Percentiles rank a stretch among this genome's conserved stretches.
Evolutionary conservation across 805 yeast species (phyloP).

Genomic region (Blastobotrys mokoenaii): DNA sequence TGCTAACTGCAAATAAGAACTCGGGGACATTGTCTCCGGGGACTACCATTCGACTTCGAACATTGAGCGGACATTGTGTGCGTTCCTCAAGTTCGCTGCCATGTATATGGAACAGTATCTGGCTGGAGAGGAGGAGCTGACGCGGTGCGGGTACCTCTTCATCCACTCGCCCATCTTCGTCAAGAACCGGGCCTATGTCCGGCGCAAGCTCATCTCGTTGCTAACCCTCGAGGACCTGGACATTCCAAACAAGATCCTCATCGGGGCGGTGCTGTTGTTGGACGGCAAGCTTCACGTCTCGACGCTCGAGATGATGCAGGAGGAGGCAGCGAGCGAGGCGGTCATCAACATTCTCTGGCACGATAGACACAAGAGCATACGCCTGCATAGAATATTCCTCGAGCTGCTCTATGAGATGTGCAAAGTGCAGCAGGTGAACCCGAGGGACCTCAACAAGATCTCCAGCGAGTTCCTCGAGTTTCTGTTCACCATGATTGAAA

Average conservation of each 20-base stretch:
- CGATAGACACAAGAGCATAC: conserved; percentile 30
- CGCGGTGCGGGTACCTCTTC: conserved; percentile 37
- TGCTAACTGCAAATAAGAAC: conserved; percentile 47
- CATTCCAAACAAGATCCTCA: conserved; percentile 30
- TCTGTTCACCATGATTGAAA: conserved; percentile 39
- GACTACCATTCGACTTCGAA: conserved; percentile 33
- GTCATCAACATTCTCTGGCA: conserved; percentile 36
- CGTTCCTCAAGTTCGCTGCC: conserved; percentile 22
- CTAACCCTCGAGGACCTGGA: conserved; percentile 22
- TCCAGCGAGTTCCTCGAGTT: conserved; percentile 39
- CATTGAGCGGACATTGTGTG: conserved; percentile 19
- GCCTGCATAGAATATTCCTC: conserved; percentile 37
- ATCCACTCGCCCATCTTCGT: conserved; percentile 43
- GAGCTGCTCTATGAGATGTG: conserved; percentile 50
- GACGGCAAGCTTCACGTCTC: conserved; percentile 37
- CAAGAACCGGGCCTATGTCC: conserved; percentile 41
- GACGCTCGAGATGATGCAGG: conserved; percentile 38
- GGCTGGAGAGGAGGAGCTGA: conserved; percentile 29
- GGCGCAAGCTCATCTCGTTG: conserved; percentile 30
- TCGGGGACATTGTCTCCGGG: conserved; percentile 41
- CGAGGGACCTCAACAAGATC: conserved; percentile 35
- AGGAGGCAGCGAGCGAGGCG: conserved; percentile 45
- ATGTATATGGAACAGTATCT: conserved; percentile 19
- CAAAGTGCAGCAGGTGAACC: conserved; percentile 38
- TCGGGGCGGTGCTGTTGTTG: conserved; percentile 37